Percentiles rank a stretch among this genome's conserved stretches.
Conservation (phyloP, 495 filamentous ascomycete species). For the Penicillium diatomitis region DNA sequence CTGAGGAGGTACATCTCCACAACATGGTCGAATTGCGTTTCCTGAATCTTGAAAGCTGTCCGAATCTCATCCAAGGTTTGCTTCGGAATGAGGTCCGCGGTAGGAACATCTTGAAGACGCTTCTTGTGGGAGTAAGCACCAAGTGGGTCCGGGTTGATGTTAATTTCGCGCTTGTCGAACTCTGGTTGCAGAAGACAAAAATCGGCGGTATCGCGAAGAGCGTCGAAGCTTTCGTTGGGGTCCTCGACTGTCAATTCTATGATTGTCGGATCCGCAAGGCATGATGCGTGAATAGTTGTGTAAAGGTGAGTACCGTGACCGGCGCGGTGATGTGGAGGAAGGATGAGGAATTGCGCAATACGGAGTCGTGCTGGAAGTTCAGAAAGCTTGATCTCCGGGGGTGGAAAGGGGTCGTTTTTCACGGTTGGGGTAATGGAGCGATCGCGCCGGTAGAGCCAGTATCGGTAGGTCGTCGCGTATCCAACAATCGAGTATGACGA, state of each 20-base stretch:
- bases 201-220: slow-evolving; percentile 78
- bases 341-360: slow-evolving; percentile 90
- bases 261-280: slow-evolving; percentile 51
- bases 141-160: slow-evolving; percentile 35
- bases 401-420: slow-evolving; percentile 35
- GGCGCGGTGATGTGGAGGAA: slow-evolving; percentile 75
- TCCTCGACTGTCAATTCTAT: slow-evolving; percentile 91
- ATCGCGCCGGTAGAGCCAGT: slow-evolving; percentile 38
- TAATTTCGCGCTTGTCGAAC: slow-evolving; percentile 35
- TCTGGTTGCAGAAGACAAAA: slow-evolving; percentile 51
- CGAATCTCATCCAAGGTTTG: slow-evolving; percentile 52
- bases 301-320: slow-evolving; percentile 79
- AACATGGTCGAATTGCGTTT: slow-evolving; percentile 78
- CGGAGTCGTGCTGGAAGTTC: slow-evolving; percentile 60
- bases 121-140: slow-evolving; percentile 27
- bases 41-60: slow-evolving; percentile 61
- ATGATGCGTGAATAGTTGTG: slow-evolving; percentile 59
- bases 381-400: slow-evolving; percentile 30
- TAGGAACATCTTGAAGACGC: slow-evolving; percentile 44
- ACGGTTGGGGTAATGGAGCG: slow-evolving; percentile 16
- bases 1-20: slow-evolving; percentile 85
- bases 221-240: slow-evolving; percentile 89
- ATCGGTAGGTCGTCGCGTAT: slow-evolving; percentile 84
- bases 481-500: slow-evolving; percentile 68
- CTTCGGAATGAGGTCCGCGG: slow-evolving; percentile 51